Evolutionary conservation across 1,284 basidiomycete species (phyloP).

Genomic region (Austroboletus niveus): DNA sequence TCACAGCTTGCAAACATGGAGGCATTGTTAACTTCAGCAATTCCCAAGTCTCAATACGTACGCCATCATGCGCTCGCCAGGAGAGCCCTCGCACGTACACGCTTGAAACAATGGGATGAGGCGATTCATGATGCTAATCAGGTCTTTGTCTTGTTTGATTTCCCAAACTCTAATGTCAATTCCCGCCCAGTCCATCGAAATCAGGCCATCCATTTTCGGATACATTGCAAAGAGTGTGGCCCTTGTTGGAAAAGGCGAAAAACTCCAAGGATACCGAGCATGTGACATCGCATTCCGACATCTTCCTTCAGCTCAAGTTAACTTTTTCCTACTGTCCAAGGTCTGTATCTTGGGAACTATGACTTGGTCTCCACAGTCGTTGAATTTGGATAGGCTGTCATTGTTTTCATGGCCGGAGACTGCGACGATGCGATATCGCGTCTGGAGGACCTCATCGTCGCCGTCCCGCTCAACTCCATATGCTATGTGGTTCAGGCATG

Average conservation of each 20-base stretch:
- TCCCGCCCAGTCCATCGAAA: background rate
- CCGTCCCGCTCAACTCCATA: background rate
- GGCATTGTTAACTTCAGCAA: background rate
- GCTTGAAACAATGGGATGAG: background rate
- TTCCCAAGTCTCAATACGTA: background rate
- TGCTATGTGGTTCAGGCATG: background rate
- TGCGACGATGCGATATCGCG: slow-evolving; percentile 1
- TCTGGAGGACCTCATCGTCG: slow-evolving; percentile 2
- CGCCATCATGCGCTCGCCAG: background rate
- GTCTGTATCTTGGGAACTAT: background rate
- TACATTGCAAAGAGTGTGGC: slow-evolving; percentile 8
- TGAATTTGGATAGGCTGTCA: background rate
- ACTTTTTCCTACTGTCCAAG: slow-evolving; percentile 1
- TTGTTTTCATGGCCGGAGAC: slow-evolving; percentile 3
- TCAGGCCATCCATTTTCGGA: background rate
- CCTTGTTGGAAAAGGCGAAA: background rate
- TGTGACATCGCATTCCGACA: background rate
- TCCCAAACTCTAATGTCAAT: background rate
- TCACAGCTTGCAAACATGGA: background rate
- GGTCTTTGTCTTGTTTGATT: background rate
- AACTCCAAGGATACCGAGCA: background rate
- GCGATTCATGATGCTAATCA: slow-evolving; percentile 8
- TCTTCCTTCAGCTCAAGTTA: background rate
- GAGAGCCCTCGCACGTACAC: slow-evolving; percentile 4
- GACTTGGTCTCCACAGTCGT: no score